These are phyloP conservation scores for Ilex asprella DNA, from an alignment of 257 asterid species.

Conservation along the genomic window DNA sequence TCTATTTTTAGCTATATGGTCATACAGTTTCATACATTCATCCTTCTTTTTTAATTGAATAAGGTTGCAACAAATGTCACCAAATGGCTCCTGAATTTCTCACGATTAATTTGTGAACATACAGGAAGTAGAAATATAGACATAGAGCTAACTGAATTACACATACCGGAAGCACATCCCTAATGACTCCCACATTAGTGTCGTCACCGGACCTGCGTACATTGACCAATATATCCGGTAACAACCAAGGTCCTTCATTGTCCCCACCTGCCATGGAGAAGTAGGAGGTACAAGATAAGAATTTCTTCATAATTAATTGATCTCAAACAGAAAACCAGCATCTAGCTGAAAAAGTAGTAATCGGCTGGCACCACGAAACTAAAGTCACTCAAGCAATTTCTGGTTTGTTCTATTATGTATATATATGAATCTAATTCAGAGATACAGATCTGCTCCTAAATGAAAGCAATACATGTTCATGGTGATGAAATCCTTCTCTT, in stretches of 20 bases:
- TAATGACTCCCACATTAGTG: constrained; percentile 49
- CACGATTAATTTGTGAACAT: neutral
- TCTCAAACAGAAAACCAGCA: too few relatives aligned
- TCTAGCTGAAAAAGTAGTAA: too few relatives aligned
- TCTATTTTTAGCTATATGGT: neutral
- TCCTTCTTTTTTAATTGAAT: too few relatives aligned
- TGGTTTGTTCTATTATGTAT: too few relatives aligned
- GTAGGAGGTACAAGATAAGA: too few relatives aligned
- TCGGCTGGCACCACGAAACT: neutral
- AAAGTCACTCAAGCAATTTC: neutral
- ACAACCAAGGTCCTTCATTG: constrained; percentile 78
- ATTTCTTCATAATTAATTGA: too few relatives aligned
- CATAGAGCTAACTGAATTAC: neutral
- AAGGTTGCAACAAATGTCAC: too few relatives aligned
- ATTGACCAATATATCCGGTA: constrained; percentile 75
- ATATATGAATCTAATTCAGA: too few relatives aligned
- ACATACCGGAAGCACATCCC: constrained; percentile 77
- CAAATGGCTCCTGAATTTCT: neutral
- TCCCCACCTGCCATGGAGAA: constrained; percentile 55
- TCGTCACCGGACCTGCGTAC: constrained; percentile 73
- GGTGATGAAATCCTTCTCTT: too few relatives aligned
- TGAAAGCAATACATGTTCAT: too few relatives aligned
- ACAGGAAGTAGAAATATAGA: neutral
- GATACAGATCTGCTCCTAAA: too few relatives aligned
- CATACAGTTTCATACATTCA: neutral